Evolutionary conservation across 441 rosid genomes (phyloP), one percentile per base, ranked within the genome.

Genomic region (Erodium texanum): DNA sequence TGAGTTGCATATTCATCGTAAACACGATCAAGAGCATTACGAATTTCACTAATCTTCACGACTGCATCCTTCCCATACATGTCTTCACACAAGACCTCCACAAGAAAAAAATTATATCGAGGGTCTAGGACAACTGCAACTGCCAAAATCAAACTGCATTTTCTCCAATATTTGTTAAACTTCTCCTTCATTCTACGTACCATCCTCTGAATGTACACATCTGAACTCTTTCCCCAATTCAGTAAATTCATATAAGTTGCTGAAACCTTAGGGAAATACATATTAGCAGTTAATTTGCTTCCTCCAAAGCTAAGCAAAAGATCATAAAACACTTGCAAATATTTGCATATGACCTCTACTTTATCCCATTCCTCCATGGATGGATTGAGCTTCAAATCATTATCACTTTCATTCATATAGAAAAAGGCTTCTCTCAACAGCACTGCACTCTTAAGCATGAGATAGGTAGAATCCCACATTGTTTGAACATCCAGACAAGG

Each of bases 361-460:
- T 19, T 54, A 16, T 54, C 20, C 61, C 61, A 54, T 54, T 54
- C 61, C 61, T 54, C 61, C 22, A 1, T 22, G 4, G 61, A 15
- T 0, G 61, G 61, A 54, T 54, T 15, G 9, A 54, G 9, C 1
- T 15, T 54, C 12, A 54, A 54, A n/a, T 4, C 23, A 54, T n/a
- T n/a, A 16, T 3, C 61, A 54, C 1, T 54, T 15, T 54, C 23
- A 5, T 54, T 19, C 23, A 54, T 5, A 54, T n/a, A 8, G n/a
- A 6, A 54, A 54, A 54, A 19, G 19, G 19, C 20, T 54, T 54
- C 23, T 54, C 22, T 54, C 20, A 54, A 54, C 3, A 5, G 12
- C 61, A 15, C 23, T 54, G 61, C 61, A 54, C 61, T 54, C 61
- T 54, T 19, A 54, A 54, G 61, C 61, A 54, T 54, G 61, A 54